These are phyloP conservation scores for Melocanna baccifera DNA, from an alignment of 176 grass and related monocot genomes.

Conservation along the genomic window DNA sequence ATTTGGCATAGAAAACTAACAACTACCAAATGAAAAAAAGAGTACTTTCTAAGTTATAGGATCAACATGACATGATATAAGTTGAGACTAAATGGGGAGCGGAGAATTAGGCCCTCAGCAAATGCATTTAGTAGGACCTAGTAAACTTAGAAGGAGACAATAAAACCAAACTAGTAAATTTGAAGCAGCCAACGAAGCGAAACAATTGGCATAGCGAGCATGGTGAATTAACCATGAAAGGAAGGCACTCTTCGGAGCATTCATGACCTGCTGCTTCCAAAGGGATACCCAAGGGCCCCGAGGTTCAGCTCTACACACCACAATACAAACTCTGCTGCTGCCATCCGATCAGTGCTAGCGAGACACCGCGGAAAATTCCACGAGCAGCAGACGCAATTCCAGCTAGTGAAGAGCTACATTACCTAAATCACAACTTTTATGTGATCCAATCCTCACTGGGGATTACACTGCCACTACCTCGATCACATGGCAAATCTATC, in stretches of 20 bases:
- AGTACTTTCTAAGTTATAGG: neutral
- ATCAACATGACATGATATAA: slow-evolving; percentile 22
- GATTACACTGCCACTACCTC: neutral
- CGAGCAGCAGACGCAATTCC: neutral
- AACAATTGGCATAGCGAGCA: neutral
- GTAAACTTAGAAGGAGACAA: slow-evolving; percentile 16
- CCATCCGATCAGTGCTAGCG: neutral
- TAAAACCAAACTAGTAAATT: slow-evolving; percentile 33
- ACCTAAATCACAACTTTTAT: neutral
- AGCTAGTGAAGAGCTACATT: slow-evolving; percentile 38
- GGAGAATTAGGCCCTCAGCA: neutral
- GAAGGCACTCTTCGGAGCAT: neutral
- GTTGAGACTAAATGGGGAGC: neutral
- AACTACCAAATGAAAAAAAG: neutral
- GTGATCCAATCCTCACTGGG: neutral
- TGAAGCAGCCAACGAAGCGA: neutral
- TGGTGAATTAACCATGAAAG: neutral
- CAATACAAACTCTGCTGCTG: neutral
- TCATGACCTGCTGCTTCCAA: neutral
- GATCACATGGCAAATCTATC: slow-evolving; percentile 1
- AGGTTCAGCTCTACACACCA: neutral
- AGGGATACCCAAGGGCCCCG: neutral
- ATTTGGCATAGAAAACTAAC: neutral
- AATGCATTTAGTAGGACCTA: slow-evolving; percentile 16
- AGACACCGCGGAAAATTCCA: neutral